These are phyloP conservation scores for Ogataea methylovora DNA, from an alignment of 805 yeast species.

Conservation along the genomic window DNA sequence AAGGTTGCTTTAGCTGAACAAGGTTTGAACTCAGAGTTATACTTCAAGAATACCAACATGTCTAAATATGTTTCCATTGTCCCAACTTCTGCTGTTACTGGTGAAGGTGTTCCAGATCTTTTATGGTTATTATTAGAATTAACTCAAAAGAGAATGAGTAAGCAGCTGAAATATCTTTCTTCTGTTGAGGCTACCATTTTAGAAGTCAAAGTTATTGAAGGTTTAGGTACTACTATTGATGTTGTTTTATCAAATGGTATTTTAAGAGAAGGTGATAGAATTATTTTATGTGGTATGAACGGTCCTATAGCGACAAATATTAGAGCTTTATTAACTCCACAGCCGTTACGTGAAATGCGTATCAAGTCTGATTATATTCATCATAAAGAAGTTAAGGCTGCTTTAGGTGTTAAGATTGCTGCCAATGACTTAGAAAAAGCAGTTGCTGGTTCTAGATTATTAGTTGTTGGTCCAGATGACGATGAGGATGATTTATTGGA, in stretches of 20 bases:
- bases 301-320: constrained; percentile 97
- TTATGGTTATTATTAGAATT: constrained; percentile 90
- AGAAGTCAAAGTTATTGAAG: constrained; percentile 97
- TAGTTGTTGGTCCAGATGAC: constrained; percentile 94
- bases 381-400: constrained; percentile 97
- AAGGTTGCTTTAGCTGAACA: constrained; percentile 93
- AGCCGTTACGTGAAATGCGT: constrained; percentile 93
- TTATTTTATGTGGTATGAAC: constrained; percentile 94
- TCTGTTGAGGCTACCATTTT: constrained; percentile 92
- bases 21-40: constrained; percentile 95
- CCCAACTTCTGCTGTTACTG: constrained; percentile 98
- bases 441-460: constrained; percentile 94
- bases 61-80: constrained; percentile 92
- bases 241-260: constrained; percentile 97
- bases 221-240: constrained; percentile 97
- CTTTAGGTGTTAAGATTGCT: constrained; percentile 96
- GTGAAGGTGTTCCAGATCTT: constrained; percentile 99
- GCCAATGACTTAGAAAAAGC: constrained; percentile 98
- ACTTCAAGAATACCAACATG: constrained; percentile 91
- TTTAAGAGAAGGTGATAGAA: constrained; percentile 88
- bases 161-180: constrained; percentile 93
- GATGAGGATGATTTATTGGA: constrained; percentile 97
- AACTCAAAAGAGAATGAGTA: constrained; percentile 98
- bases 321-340: constrained; percentile 95
- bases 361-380: constrained; percentile 95